Evolutionary conservation across 2,329 filamentous ascomycete genomes (phyloP).

Genomic region (Colletotrichum godetiae): DNA sequence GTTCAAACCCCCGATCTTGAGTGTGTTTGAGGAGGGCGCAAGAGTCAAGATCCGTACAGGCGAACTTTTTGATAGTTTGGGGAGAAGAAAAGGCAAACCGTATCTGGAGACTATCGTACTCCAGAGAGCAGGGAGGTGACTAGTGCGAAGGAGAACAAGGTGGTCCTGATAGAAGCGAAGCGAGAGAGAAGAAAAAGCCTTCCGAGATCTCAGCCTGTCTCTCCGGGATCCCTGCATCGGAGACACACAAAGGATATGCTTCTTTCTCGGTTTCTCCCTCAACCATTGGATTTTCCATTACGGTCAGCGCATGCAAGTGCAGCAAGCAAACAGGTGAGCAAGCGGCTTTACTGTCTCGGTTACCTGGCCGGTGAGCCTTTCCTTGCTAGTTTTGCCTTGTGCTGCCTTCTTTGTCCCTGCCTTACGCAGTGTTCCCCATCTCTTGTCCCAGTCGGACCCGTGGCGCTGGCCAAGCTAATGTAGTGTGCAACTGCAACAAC

Average conservation of each 20-base stretch:
- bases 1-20: neutral
- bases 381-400: neutral
- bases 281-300: neutral
- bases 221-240: slow-evolving; percentile 26
- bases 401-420: slow-evolving; percentile 11
- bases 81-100: too few species aligned
- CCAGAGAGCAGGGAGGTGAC: neutral
- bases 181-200: slow-evolving; percentile 5
- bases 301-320: neutral
- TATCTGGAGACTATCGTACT: neutral
- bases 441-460: slow-evolving; percentile 21
- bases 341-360: slow-evolving; percentile 10
- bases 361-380: slow-evolving; percentile 1
- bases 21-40: neutral
- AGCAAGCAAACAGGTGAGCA: neutral
- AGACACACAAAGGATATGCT: slow-evolving; percentile 4
- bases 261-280: slow-evolving; percentile 7
- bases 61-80: neutral
- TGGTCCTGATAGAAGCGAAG: slow-evolving; percentile 7
- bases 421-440: neutral
- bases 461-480: slow-evolving; percentile 28
- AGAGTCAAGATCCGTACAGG: neutral
- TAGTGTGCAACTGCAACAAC: neutral
- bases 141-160: neutral
- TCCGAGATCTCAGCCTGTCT: neutral